phyloP scores from a whole-genome alignment of 257 asterid genomes.

The Salvia splendens region DNA sequence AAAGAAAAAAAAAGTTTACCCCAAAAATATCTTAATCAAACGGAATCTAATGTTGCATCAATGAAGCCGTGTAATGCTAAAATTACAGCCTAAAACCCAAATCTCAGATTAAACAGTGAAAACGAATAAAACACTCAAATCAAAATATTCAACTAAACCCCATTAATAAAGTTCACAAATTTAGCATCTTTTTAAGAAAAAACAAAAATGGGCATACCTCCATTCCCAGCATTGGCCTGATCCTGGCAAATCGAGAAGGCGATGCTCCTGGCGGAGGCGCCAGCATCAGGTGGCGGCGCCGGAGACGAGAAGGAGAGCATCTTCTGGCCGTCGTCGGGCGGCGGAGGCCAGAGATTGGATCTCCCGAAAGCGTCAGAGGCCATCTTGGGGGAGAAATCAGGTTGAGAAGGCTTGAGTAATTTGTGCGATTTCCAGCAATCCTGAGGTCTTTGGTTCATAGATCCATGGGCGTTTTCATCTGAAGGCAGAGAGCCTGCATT shows the following conservation, averaged over 20 bases:
- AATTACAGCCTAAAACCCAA: constrained; percentile 23
- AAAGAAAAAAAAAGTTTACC: neutral
- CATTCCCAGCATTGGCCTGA: constrained; percentile 30
- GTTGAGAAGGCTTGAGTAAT: constrained; percentile 38
- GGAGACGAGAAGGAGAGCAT: constrained; percentile 56
- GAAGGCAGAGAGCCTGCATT: constrained; percentile 31
- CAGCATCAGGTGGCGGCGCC: constrained; percentile 25
- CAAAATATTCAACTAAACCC: constrained; percentile 10
- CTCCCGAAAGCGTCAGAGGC: constrained; percentile 37
- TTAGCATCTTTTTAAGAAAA: no score
- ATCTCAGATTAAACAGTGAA: constrained; percentile 20
- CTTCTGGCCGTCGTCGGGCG: constrained; percentile 45
- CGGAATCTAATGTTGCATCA: neutral
- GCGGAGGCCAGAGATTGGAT: constrained; percentile 45
- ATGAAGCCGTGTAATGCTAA: neutral
- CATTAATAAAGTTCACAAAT: constrained; percentile 17
- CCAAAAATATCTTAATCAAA: constrained; percentile 20
- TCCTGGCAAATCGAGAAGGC: constrained; percentile 45
- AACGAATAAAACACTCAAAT: neutral
- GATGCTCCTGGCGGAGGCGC: constrained; percentile 37
- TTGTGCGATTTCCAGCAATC: constrained; percentile 41
- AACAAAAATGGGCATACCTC: constrained; percentile 32
- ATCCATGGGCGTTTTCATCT: constrained; percentile 41
- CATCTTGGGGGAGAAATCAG: constrained; percentile 39
- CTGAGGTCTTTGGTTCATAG: constrained; percentile 47